Evolutionary conservation across 495 filamentous ascomycete species (phyloP).

Genomic region (Achaetomiella virescens): DNA sequence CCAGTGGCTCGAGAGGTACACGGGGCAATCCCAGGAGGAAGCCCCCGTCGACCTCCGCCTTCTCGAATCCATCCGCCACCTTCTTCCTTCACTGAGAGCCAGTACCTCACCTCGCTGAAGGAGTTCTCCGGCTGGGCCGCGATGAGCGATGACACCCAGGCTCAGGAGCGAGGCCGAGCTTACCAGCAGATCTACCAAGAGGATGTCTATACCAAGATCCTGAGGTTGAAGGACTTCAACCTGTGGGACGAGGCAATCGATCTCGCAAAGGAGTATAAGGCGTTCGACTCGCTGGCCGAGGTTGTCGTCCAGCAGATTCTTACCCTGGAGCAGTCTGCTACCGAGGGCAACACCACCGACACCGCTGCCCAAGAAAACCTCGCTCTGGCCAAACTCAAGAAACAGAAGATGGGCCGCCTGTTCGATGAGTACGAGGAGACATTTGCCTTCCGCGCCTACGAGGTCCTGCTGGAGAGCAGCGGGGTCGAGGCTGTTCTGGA

Average conservation of each 20-base stretch:
- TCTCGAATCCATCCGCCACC: slow-evolving; percentile 31
- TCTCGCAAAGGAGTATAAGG: slow-evolving; percentile 67
- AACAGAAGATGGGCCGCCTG: slow-evolving; percentile 47
- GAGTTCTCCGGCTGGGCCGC: slow-evolving; percentile 38
- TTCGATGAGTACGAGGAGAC: slow-evolving; percentile 66
- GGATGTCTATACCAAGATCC: slow-evolving; percentile 38
- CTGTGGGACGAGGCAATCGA: slow-evolving; percentile 60
- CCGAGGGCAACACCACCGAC: slow-evolving; percentile 14
- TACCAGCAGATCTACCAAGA: slow-evolving; percentile 32
- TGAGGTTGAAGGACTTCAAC: slow-evolving; percentile 58
- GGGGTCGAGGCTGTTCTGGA: slow-evolving; percentile 62
- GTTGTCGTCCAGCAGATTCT: slow-evolving; percentile 40
- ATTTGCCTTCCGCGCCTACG: slow-evolving; percentile 78
- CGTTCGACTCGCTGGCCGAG: slow-evolving; percentile 64
- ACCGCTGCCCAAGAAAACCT: slow-evolving; percentile 24
- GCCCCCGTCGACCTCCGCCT: slow-evolving; percentile 19
- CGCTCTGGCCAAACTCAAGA: slow-evolving; percentile 29
- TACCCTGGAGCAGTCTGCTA: slow-evolving; percentile 22
- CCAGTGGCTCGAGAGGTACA: slow-evolving; percentile 28
- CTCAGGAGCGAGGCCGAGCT: slow-evolving; percentile 29
- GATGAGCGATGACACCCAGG: slow-evolving; percentile 31
- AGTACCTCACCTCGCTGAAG: slow-evolving; percentile 40
- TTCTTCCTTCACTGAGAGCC: slow-evolving; percentile 40
- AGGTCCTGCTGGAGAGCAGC: slow-evolving; percentile 60
- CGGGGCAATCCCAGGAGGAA: slow-evolving; percentile 2